Conservation (phyloP, 306 rosid genomes). For the Lathyrus tuberosus region DNA sequence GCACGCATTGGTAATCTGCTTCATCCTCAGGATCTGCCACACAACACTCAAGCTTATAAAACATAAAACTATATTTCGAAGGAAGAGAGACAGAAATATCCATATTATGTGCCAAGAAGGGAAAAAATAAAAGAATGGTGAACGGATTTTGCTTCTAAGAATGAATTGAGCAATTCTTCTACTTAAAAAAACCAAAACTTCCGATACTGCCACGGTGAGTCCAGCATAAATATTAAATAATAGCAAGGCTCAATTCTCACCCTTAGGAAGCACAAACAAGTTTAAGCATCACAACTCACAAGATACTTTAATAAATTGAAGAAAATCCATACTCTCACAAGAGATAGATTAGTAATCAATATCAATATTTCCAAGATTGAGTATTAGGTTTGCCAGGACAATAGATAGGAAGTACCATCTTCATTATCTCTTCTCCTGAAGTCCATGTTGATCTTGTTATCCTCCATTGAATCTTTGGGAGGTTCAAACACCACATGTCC, state of each 20-base stretch:
- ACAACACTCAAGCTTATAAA: slow-evolving; percentile 10
- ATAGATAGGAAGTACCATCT: slow-evolving; percentile 52
- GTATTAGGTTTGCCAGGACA: slow-evolving; percentile 26
- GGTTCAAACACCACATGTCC: slow-evolving; percentile 62
- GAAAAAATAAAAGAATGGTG: background rate
- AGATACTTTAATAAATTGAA: slow-evolving; percentile 19
- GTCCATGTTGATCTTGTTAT: slow-evolving; percentile 37
- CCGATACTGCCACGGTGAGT: slow-evolving; percentile 15
- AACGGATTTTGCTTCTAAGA: slow-evolving; percentile 27
- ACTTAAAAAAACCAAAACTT: slow-evolving; percentile 17
- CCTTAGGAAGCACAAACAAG: background rate
- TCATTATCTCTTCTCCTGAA: slow-evolving; percentile 39
- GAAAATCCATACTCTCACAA: background rate
- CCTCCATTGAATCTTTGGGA: slow-evolving; percentile 47
- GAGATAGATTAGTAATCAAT: background rate
- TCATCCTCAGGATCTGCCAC: slow-evolving; percentile 68
- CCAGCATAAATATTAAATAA: slow-evolving; percentile 26
- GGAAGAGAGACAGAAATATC: slow-evolving; percentile 15
- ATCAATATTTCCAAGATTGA: slow-evolving; percentile 31
- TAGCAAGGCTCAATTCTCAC: background rate
- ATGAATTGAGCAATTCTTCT: slow-evolving; percentile 23
- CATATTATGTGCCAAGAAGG: slow-evolving; percentile 21
- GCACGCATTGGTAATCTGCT: slow-evolving; percentile 60
- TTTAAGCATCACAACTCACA: background rate
- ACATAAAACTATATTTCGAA: slow-evolving; percentile 25